Percentiles rank a stretch among this genome's conserved stretches.
These are phyloP conservation scores for Cymbomonas tetramitiformis DNA, from an alignment of 139 green algal species.

Conservation along the genomic window DNA sequence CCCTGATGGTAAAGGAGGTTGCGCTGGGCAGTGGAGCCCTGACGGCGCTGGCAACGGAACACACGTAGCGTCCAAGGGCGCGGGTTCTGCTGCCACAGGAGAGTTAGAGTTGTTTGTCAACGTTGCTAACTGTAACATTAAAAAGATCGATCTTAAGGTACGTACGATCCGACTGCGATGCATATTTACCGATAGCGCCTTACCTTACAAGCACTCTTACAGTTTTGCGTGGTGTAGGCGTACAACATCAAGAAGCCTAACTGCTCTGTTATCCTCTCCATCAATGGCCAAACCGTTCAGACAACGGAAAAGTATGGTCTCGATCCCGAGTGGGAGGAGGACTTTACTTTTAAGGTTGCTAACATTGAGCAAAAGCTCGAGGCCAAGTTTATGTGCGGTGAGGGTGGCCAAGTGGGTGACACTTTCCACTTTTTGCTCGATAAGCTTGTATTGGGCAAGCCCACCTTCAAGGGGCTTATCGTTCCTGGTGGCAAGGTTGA, in stretches of 20 bases:
- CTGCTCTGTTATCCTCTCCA: slow-evolving; percentile 21
- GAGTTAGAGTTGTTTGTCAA: slow-evolving; percentile 4
- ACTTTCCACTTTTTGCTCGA: slow-evolving; percentile 28
- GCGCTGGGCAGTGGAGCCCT: too few relatives aligned
- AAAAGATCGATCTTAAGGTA: slow-evolving; percentile 43
- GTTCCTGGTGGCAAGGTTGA: slow-evolving; percentile 38
- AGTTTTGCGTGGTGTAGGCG: too few relatives aligned
- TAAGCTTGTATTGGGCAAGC: slow-evolving; percentile 31
- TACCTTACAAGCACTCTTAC: neutral
- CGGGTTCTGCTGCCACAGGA: too few relatives aligned
- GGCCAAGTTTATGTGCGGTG: slow-evolving; percentile 25
- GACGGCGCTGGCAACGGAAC: too few relatives aligned
- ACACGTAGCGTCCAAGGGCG: too few relatives aligned
- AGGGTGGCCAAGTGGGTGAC: slow-evolving; percentile 34
- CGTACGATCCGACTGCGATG: neutral
- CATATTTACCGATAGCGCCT: neutral
- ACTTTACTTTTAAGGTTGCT: slow-evolving; percentile 27
- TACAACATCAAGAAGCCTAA: slow-evolving; percentile 33
- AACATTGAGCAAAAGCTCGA: slow-evolving; percentile 28
- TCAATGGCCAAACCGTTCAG: slow-evolving; percentile 23
- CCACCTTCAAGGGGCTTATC: slow-evolving; percentile 38
- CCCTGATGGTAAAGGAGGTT: too few relatives aligned
- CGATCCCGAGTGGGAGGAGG: slow-evolving; percentile 37
- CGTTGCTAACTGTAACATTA: slow-evolving; percentile 24
- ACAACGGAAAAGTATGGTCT: slow-evolving; percentile 14